phyloP scores from a whole-genome alignment of 1,139 yeast genomes.

The Entelexis sorbosivorans region DNA sequence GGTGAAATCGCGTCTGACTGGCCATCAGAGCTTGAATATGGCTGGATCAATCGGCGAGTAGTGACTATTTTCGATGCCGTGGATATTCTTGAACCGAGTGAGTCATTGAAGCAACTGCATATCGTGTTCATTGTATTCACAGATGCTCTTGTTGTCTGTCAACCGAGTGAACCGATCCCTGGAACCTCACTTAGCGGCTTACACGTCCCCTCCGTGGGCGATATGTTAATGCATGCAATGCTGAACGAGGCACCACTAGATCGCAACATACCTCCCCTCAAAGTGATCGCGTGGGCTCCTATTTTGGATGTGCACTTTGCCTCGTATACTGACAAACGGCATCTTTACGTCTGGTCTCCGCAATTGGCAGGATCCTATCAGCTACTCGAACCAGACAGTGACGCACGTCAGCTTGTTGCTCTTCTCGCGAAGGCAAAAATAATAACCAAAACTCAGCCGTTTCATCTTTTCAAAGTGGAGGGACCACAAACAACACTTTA shows the following conservation, averaged over 20 bases:
- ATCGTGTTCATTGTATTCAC: conserved; percentile 68
- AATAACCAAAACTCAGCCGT: conserved; percentile 68
- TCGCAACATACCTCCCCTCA: conserved; percentile 50
- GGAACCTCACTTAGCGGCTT: conserved; percentile 30
- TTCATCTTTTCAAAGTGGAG: conserved; percentile 58
- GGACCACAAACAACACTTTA: conserved; percentile 29
- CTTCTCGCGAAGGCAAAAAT: conserved; percentile 67
- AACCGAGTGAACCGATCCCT: conserved; percentile 29
- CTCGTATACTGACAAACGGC: conserved; percentile 10
- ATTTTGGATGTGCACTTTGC: conserved; percentile 40
- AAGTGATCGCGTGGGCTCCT: conserved; percentile 57
- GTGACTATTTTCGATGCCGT: conserved; percentile 64
- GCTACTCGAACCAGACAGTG: conserved; percentile 30
- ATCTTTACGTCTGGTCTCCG: conserved; percentile 16
- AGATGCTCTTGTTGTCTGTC: conserved; percentile 60
- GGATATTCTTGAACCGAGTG: conserved; percentile 33
- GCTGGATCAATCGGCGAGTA: conserved; percentile 78
- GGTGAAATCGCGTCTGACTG: conserved; percentile 75
- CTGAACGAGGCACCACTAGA: conserved; percentile 72
- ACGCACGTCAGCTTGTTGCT: conserved; percentile 45
- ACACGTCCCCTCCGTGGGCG: conserved; percentile 56
- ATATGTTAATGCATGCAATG: conserved; percentile 77
- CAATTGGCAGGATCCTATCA: conserved; percentile 25
- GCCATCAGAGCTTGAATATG: conserved; percentile 80
- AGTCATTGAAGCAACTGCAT: conserved; percentile 25